Conservation (phyloP, 2,329 filamentous ascomycete genomes). For the Bimuria novae-zelandiae region DNA sequence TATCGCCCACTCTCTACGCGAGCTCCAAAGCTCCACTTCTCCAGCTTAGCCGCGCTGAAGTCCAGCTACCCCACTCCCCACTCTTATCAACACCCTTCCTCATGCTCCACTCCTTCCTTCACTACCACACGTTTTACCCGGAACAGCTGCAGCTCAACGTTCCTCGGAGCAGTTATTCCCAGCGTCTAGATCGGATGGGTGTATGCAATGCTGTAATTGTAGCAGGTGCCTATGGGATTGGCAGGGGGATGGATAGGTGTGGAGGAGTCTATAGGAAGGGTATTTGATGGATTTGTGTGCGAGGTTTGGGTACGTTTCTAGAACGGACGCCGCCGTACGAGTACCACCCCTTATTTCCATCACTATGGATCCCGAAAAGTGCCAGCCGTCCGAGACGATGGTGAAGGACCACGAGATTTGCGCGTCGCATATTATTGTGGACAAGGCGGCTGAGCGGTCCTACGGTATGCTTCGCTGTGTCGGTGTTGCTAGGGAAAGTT, state of each 20-base stretch:
- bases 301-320: too few relatives aligned
- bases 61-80: not conserved
- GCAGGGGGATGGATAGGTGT: too few relatives aligned
- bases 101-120: conserved; percentile 1
- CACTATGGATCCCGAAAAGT: conserved; percentile 2
- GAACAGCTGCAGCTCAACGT: not conserved
- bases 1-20: too few relatives aligned
- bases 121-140: too few relatives aligned
- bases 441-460: conserved; percentile 39
- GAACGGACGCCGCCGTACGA: too few relatives aligned
- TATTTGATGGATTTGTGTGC: not conserved
- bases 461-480: conserved; percentile 32
- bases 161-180: too few relatives aligned
- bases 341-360: too few relatives aligned
- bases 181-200: not conserved
- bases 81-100: not conserved
- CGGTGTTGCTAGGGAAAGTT: not conserved
- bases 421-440: conserved; percentile 17
- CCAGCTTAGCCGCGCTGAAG: not conserved
- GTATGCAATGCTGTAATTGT: not conserved
- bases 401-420: not conserved
- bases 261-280: too few relatives aligned
- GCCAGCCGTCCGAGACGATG: conserved; percentile 1
- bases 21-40: not conserved
- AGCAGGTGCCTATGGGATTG: too few relatives aligned